These are phyloP conservation scores for Alternaria sp. DNA, from an alignment of 2,329 filamentous ascomycete genomes.

Conservation along the genomic window DNA sequence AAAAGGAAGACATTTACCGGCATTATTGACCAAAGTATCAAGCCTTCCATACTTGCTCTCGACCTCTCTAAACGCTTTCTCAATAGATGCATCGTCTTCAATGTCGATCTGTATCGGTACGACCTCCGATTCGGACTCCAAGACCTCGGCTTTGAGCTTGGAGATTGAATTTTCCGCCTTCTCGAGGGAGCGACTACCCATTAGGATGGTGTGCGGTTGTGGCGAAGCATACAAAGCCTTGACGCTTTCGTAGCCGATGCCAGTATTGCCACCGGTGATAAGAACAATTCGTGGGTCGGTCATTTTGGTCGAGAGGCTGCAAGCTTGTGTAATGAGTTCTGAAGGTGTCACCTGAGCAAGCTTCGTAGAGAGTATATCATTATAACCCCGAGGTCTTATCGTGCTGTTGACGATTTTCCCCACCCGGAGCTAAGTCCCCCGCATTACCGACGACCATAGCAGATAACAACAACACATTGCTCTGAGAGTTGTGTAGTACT, in stretches of 20 bases:
- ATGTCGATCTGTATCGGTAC: conserved; percentile 63
- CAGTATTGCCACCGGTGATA: conserved; percentile 69
- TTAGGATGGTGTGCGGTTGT: conserved; percentile 61
- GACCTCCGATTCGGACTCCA: conserved; percentile 54
- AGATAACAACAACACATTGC: background rate
- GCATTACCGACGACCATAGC: background rate
- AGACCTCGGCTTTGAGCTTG: conserved; percentile 53
- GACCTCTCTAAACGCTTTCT: conserved; percentile 56
- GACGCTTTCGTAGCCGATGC: conserved; percentile 67
- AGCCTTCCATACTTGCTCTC: conserved; percentile 54
- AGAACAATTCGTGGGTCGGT: conserved; percentile 56
- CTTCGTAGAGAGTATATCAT: background rate
- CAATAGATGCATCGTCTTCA: conserved; percentile 61
- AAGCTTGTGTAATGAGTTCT: background rate
- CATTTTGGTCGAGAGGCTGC: conserved; percentile 8
- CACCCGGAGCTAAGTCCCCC: background rate
- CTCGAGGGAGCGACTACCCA: conserved; percentile 62
- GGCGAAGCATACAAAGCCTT: conserved; percentile 61
- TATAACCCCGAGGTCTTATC: background rate
- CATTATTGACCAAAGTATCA: conserved; percentile 67
- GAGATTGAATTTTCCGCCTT: conserved; percentile 56
- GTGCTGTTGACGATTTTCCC: background rate
- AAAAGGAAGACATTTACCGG: conserved; percentile 48
- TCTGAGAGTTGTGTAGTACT: too few species aligned
- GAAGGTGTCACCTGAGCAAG: background rate